Conservation (phyloP, 75 land plant genomes). For the Isoetes taiwanensis region DNA sequence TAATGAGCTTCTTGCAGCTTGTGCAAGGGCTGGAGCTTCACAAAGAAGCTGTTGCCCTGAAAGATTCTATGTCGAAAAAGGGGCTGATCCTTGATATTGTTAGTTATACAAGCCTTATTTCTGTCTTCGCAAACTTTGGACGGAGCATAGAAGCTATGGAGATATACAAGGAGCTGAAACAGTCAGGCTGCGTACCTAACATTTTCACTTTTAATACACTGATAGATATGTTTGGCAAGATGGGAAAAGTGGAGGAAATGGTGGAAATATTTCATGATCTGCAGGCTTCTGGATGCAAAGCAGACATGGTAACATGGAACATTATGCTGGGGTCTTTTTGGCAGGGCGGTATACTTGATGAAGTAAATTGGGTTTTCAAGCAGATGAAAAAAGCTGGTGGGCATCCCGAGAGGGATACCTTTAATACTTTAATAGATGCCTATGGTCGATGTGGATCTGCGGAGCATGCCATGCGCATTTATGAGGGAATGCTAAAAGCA, state of each 20-base stretch:
- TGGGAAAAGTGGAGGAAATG: constrained; percentile 61
- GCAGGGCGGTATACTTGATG: constrained; percentile 67
- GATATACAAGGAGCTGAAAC: constrained; percentile 59
- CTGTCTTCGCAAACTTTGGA: constrained; percentile 62
- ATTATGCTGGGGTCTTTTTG: constrained; percentile 64
- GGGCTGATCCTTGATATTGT: constrained; percentile 76
- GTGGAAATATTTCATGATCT: constrained; percentile 65
- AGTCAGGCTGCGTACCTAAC: constrained; percentile 54
- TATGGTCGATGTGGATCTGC: constrained; percentile 81
- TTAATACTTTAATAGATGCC: constrained; percentile 84
- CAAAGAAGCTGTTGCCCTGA: constrained; percentile 53
- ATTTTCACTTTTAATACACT: constrained; percentile 74
- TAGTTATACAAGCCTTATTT: constrained; percentile 68
- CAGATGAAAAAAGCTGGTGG: constrained; percentile 91
- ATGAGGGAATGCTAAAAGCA: constrained; percentile 60
- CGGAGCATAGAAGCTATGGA: constrained; percentile 45
- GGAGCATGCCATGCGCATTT: constrained; percentile 75
- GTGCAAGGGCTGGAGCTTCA: constrained; percentile 66
- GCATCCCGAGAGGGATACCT: constrained; percentile 75
- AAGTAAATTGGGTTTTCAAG: constrained; percentile 68
- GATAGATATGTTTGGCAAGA: constrained; percentile 72
- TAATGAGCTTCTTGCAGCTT: constrained; percentile 76
- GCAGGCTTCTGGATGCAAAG: constrained; percentile 33
- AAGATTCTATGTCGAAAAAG: constrained; percentile 40
- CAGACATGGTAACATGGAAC: constrained; percentile 95